Evolutionary conservation across 805 yeast genomes (phyloP), one percentile per base, ranked within the genome.

Genomic region (Wickerhamomyces sydowiorum): DNA sequence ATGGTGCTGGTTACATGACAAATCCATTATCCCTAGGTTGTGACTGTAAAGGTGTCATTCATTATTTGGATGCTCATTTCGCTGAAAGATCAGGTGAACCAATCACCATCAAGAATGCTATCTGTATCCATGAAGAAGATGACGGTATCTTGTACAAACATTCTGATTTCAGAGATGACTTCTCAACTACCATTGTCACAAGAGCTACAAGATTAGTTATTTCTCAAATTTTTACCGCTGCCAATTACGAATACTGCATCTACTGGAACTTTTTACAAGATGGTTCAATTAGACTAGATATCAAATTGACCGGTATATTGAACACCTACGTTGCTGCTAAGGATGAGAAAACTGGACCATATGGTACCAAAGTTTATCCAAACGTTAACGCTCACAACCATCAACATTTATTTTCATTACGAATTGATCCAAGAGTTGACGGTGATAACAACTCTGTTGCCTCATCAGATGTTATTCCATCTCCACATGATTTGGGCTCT

Each of bases 81-180:
- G 72, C 81, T 27, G 78, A 78, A 62, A 75, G 78, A 61, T 62
- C 68, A 9, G 93, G 93, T 59, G 80, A 75, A 19, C 80, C 88
- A 44, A 67, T 79, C 50, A 79, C 87, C 27, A 72, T 83, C 45
- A 82, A 80, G 64, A 82, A 85, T 53, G 91, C 90, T 14, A 74
- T 85, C 47, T 85, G 93, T 65, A 83, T 85, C 55, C 93, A 86
- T 61, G 93, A 85, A 68, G 91, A 85, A 64, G 93, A 86, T 57
- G 89, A 83, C 55, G 91, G 93, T 27, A 64, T 85, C 49, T 66
- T 85, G 50, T 83, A 70, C 73, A 85, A 85, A 69, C 93, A 85
- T 65, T 82, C 91, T 44, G 91, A 85, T 65, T 85, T 82, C 69
- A 77, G 93, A 70, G 91, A 85, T 62, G 77, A 73, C 58, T 83